Evolutionary conservation across 106 monocot species (phyloP), one percentile per base, ranked within the genome.

Genomic region (Platanthera guangdongensis): DNA sequence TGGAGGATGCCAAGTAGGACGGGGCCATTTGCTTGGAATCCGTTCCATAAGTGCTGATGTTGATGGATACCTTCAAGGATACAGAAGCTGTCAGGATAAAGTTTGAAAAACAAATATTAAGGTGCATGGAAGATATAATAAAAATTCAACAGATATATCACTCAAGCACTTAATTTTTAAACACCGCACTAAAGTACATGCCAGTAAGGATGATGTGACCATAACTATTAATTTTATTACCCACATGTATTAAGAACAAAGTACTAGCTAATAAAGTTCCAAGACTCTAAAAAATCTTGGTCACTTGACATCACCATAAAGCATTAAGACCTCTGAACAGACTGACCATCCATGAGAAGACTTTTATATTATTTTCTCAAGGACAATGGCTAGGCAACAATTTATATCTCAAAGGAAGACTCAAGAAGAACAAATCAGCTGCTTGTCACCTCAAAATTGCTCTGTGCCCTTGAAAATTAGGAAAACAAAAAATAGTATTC

Each of bases 1-100:
- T 52, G 94, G 97, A 81, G 94, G 78, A 88, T 88, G 97, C 97
- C 97, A 99, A 48, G 81, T 63, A 72, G 97, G 97, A 84, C 91
- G 85, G 67, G 97, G 97, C 97, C 97, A 99, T 88, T 85, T 99
- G 75, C 97, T 94, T 45, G 94, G 84, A 73, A 93, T 82, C 68
- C 97, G 88, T 83, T 99, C 97, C 82, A 94, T 89, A 67, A 97
- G 77, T 65, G 94, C 93, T 32, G 90, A 93, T 59, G 92, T 90
- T 12, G 91, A 87, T 28, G 87, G 83, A 81, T 53, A 50, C 77
- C 88, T 91, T 48, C 19, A 64, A 79, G 68, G 73, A 5, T 57
- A 74, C 28, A 64, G 4, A 73, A 75, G 70, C 3, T 65, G 19
- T 77, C n/a, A 76, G 28, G 72, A 75, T 11, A 54, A 74, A 30